Conservation (phyloP, 2,329 filamentous ascomycete species). For the Paecilomyces fulvus region DNA sequence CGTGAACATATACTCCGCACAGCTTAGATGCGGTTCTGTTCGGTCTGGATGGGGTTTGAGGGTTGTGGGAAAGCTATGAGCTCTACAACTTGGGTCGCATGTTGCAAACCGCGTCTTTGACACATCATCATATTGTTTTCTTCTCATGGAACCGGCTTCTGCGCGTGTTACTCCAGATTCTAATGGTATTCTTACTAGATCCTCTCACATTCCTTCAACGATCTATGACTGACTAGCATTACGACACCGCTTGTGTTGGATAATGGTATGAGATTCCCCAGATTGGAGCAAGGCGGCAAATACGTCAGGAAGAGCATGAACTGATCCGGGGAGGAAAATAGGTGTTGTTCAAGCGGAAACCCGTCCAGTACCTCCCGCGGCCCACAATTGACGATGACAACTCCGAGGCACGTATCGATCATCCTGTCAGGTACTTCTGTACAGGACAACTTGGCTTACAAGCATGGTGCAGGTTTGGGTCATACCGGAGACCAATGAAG, state of each 20-base stretch:
- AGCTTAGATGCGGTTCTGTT: neutral
- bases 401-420: slow-evolving; percentile 57
- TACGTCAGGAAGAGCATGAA: neutral
- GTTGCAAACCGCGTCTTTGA: neutral
- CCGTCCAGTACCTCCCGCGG: slow-evolving; percentile 69
- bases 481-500: slow-evolving; percentile 80
- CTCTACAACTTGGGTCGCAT: neutral
- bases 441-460: slow-evolving; percentile 9
- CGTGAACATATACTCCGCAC: neutral
- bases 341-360: slow-evolving; percentile 96
- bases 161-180: neutral
- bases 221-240: slow-evolving; percentile 20
- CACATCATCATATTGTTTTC: neutral
- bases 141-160: neutral
- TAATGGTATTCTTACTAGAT: neutral
- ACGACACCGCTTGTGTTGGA: slow-evolving; percentile 11
- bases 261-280: slow-evolving; percentile 21
- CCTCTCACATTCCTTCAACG: slow-evolving; percentile 5
- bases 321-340: slow-evolving; percentile 33
- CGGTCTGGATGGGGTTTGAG: neutral
- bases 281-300: neutral
- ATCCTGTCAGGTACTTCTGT: neutral
- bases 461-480: slow-evolving; percentile 65
- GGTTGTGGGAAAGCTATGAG: neutral
- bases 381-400: slow-evolving; percentile 71